Percentiles rank a stretch among this genome's conserved stretches.
Evolutionary conservation across 73 alveolate species (phyloP).

Genomic region (Effrenium voratum): DNA sequence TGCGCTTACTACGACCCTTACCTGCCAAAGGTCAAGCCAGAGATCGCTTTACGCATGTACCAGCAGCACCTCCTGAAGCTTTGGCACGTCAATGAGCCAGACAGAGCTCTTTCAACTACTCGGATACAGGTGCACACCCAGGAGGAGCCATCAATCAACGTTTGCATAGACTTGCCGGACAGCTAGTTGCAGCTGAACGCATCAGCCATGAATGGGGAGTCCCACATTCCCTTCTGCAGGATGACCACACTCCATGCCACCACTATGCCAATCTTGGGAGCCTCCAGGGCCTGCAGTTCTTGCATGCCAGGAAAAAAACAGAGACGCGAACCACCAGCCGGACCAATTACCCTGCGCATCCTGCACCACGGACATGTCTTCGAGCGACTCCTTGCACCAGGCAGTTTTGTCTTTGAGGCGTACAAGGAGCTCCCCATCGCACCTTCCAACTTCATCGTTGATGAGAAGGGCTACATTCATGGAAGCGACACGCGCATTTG

Average conservation of each 20-base stretch:
- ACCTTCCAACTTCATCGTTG: not conserved
- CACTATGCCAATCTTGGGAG: not conserved
- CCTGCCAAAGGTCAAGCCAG: not conserved
- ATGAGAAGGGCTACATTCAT: not conserved
- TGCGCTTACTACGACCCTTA: not conserved
- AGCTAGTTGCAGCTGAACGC: too few species aligned
- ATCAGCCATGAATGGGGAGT: not conserved
- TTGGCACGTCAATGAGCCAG: not conserved
- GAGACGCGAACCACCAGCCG: not conserved
- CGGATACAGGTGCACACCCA: not conserved
- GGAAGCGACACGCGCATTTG: not conserved
- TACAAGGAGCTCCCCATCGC: not conserved
- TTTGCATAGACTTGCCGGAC: not conserved
- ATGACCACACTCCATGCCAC: not conserved
- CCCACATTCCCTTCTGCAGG: not conserved
- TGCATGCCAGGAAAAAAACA: too few species aligned
- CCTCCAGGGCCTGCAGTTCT: not conserved
- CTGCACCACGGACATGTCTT: not conserved
- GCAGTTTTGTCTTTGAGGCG: not conserved
- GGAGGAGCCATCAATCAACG: not conserved
- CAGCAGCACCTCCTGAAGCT: not conserved
- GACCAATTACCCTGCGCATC: not conserved
- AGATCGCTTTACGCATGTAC: not conserved
- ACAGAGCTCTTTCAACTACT: too few species aligned
- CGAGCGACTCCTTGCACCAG: too few species aligned